Base-by-base conservation (phyloP, 2,329 filamentous ascomycete species). In the Fusarium chlamydosporum region DNA sequence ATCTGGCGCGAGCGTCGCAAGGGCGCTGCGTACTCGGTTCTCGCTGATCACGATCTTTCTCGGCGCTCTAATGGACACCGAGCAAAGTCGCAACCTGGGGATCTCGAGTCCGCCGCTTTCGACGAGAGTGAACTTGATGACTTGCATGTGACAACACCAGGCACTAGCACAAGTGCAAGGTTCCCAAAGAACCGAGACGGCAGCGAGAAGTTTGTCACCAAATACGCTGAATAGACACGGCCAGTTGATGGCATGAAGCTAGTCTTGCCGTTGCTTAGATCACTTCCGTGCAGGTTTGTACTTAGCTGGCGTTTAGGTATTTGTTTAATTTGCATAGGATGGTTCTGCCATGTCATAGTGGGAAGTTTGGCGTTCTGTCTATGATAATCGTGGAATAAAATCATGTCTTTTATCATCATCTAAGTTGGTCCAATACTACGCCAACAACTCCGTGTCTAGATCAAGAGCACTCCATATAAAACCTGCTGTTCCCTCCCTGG, bases 121-220 rank as follows among this genome's bases (percentile, higher is more conserved):
- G 88, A 90, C 69, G 89, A 91, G 80, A 87, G 83, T 67, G 87
- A 89, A 76, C 77, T 91, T 42, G 88, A 90, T 61, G 87, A 89
- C 64, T 77, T 91, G 38, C 86, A 88, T 67, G 78, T 84, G 33
- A 76, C 80, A 37, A 84, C 84, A 23, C 85, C 86, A 1, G 80
- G 77, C 18, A 77, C 75, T 27, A 70, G 79, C 42, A 77, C 78
- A 26, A 80, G 82, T 42, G 81, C 83, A 58, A 82, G 82, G 67
- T 91, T 91, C 74, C 85, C 83, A 58, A 79, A 89, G 10, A 88
- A 86, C 18, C 85, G 81, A 18, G 86, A 82, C 52, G 88, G 57
- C 23, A 60, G 62, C 37, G 72, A 74, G 50, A 54, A 86, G 85
- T 46, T 76, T 43, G 53, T 63, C 31, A 68, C 60, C 43, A 72